A percentile compares a stretch with the other conserved stretches of the same genome.
These are phyloP conservation scores for Huntiella decipiens DNA, from an alignment of 2,329 filamentous ascomycete species.

Conservation along the genomic window DNA sequence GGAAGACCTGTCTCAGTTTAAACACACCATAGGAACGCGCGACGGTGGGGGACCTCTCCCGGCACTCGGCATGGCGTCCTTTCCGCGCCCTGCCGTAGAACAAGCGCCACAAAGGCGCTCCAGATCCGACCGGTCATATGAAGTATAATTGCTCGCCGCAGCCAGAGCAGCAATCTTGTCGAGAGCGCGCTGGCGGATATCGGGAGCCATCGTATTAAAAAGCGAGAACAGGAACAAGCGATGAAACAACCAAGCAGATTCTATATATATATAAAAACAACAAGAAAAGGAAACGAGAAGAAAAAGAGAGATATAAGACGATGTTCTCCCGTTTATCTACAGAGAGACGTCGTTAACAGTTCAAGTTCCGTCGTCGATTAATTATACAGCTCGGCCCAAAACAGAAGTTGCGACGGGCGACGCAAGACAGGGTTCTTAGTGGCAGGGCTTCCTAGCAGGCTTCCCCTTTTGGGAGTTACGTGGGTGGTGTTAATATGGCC, in stretches of 20 bases:
- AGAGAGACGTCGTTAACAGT: no score
- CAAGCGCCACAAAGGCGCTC: slow-evolving; percentile 42
- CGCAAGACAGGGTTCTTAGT: background rate
- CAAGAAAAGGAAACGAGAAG: background rate
- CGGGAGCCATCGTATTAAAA: slow-evolving; percentile 25
- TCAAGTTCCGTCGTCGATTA: no score
- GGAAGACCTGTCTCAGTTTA: background rate
- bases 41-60: slow-evolving; percentile 21
- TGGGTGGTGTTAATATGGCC: background rate
- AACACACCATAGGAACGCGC: slow-evolving; percentile 40
- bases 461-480: slow-evolving; percentile 9
- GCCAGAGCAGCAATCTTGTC: slow-evolving; percentile 47
- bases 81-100: slow-evolving; percentile 25
- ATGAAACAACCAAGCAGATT: background rate
- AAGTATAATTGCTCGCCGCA: slow-evolving; percentile 30
- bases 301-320: background rate
- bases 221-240: background rate
- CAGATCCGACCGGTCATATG: slow-evolving; percentile 44
- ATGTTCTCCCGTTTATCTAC: background rate
- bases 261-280: background rate
- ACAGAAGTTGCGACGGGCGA: background rate
- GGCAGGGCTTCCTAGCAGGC: background rate
- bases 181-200: slow-evolving; percentile 42
- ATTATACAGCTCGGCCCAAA: background rate
- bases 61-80: slow-evolving; percentile 28